phyloP scores from a whole-genome alignment of 768 basidiomycete genomes.

The Hericium erinaceus region DNA sequence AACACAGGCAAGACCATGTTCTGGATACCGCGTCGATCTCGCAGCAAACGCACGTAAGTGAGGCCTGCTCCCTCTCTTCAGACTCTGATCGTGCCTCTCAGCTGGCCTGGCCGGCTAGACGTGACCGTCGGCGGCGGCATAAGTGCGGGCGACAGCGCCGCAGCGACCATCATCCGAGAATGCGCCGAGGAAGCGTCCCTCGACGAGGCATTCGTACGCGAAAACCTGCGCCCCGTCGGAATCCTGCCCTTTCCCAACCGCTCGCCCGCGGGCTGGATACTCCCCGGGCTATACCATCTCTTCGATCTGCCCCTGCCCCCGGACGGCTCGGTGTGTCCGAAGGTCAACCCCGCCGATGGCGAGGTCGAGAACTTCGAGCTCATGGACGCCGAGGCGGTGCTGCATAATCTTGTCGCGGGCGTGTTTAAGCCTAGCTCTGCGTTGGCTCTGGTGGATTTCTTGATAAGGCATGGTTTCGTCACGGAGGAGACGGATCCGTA shows the following conservation, averaged over 20 bases:
- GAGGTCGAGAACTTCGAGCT: constrained; percentile 35
- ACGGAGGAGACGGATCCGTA: background rate
- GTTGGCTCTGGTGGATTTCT: background rate
- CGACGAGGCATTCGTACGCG: constrained; percentile 25
- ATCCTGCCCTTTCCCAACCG: constrained; percentile 33
- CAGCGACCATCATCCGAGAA: constrained; percentile 31
- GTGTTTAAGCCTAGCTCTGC: background rate
- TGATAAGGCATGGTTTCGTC: background rate
- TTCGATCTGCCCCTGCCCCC: constrained; percentile 33
- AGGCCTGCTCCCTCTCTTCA: background rate
- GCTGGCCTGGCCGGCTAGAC: constrained; percentile 31
- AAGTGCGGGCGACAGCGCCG: constrained; percentile 28
- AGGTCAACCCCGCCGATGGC: constrained; percentile 28
- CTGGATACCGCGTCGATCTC: constrained; percentile 34
- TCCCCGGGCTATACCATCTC: constrained; percentile 37
- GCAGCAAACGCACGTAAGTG: constrained; percentile 31
- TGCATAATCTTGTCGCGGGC: constrained; percentile 21
- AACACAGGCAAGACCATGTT: constrained; percentile 21
- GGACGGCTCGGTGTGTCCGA: constrained; percentile 25
- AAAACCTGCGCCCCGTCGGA: constrained; percentile 25
- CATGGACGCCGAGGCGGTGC: constrained; percentile 25
- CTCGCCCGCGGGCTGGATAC: constrained; percentile 32
- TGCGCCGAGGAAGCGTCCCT: constrained; percentile 35
- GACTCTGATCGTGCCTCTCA: constrained; percentile 5
- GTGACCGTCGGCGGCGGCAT: constrained; percentile 38